phyloP scores from a whole-genome alignment of 2,329 filamentous ascomycete species.

The Alternaria atra region DNA sequence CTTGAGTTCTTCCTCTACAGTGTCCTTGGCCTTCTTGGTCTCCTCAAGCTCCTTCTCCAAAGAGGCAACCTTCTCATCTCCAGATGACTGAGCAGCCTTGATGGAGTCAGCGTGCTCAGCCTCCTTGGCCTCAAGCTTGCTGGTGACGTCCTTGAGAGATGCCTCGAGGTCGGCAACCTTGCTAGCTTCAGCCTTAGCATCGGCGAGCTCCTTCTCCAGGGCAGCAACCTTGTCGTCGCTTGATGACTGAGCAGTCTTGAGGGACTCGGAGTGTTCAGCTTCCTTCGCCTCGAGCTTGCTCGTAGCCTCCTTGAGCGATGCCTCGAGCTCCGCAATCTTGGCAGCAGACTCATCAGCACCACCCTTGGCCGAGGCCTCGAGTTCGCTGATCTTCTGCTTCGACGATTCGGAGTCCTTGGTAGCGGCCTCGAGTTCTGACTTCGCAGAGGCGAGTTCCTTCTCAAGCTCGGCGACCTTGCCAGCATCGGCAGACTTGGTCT shows the following conservation, averaged over 20 bases:
- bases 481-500: slow-evolving; percentile 26
- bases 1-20: slow-evolving; percentile 35
- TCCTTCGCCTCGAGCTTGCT: slow-evolving; percentile 26
- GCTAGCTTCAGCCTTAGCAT: slow-evolving; percentile 31
- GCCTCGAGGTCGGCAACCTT: slow-evolving; percentile 40
- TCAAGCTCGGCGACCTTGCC: slow-evolving; percentile 33
- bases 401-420: slow-evolving; percentile 25
- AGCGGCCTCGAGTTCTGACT: slow-evolving; percentile 25
- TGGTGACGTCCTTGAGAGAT: slow-evolving; percentile 26
- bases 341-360: slow-evolving; percentile 21
- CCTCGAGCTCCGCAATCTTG: slow-evolving; percentile 32
- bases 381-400: slow-evolving; percentile 31
- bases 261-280: slow-evolving; percentile 23
- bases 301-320: slow-evolving; percentile 26
- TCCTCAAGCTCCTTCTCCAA: slow-evolving; percentile 38
- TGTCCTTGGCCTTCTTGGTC: slow-evolving; percentile 29
- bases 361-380: slow-evolving; percentile 29
- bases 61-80: slow-evolving; percentile 36
- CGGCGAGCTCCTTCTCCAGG: slow-evolving; percentile 30
- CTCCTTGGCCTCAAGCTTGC: slow-evolving; percentile 33
- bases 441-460: slow-evolving; percentile 22
- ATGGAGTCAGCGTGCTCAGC: slow-evolving; percentile 35
- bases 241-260: slow-evolving; percentile 24
- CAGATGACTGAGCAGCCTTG: slow-evolving; percentile 30
- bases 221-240: slow-evolving; percentile 20